Evolutionary conservation across 441 rosid species (phyloP).

Genomic region (Erodium trifolium): DNA sequence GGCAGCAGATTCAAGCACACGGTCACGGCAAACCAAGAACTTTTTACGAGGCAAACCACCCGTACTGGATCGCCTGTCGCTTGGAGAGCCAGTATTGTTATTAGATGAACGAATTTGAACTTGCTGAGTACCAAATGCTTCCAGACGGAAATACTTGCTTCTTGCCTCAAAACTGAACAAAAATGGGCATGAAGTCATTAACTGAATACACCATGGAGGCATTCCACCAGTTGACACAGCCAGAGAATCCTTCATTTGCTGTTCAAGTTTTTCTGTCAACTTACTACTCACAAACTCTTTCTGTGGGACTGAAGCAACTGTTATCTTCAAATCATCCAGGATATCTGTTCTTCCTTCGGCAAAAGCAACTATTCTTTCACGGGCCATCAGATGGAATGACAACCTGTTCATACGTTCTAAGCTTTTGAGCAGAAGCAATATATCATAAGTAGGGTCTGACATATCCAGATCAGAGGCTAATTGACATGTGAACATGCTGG

Average conservation of each 20-base stretch:
- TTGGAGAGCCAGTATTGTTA: constrained; percentile 36
- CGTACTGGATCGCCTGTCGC: constrained; percentile 42
- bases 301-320: constrained; percentile 43
- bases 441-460: constrained; percentile 50
- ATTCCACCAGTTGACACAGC: constrained; percentile 62
- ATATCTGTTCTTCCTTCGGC: constrained; percentile 51
- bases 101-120: constrained; percentile 34
- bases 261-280: constrained; percentile 91
- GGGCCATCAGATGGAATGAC: constrained; percentile 59
- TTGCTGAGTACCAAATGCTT: constrained; percentile 63
- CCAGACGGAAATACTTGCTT: constrained; percentile 68
- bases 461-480: constrained; percentile 50
- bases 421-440: constrained; percentile 67
- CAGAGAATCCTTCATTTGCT: constrained; percentile 76
- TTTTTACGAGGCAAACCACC: constrained; percentile 59
- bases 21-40: constrained; percentile 65
- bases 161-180: constrained; percentile 81
- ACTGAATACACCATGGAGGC: constrained; percentile 86
- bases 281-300: constrained; percentile 69
- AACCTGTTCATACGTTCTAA: constrained; percentile 65
- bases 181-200: constrained; percentile 80
- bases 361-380: constrained; percentile 54
- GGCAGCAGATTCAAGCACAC: constrained; percentile 68
- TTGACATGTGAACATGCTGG: constrained; percentile 44
- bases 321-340: constrained; percentile 57